Evolutionary conservation across 176 grass and related monocot genomes (phyloP).

Genomic region (Rhynchospora pubera): DNA sequence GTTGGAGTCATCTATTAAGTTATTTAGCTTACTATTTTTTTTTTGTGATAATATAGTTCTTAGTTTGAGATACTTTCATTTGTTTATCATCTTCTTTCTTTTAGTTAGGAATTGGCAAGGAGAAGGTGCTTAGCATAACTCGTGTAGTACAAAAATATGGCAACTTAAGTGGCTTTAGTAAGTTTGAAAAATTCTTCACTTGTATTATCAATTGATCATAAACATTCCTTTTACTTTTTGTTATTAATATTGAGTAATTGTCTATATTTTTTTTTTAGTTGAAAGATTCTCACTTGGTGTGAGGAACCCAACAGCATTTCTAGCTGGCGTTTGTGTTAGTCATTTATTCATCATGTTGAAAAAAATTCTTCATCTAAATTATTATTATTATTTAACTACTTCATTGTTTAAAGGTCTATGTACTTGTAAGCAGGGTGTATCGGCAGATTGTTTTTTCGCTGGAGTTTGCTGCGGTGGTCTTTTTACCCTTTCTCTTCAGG

Average conservation of each 20-base stretch:
- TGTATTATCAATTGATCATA: neutral
- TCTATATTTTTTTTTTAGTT: conserved; percentile 34
- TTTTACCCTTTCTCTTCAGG: conserved; percentile 85
- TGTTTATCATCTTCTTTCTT: conserved; percentile 23
- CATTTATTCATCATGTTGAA: conserved; percentile 14
- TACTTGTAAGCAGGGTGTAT: conserved; percentile 52
- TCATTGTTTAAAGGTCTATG: conserved; percentile 17
- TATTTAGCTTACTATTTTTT: neutral
- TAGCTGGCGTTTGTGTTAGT: conserved; percentile 75
- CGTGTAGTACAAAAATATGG: conserved; percentile 61
- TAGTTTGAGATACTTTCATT: neutral
- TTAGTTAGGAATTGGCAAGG: conserved; percentile 80
- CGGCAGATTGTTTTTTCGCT: conserved; percentile 67
- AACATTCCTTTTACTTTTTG: neutral
- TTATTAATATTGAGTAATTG: conserved; percentile 12
- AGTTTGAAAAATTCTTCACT: conserved; percentile 11
- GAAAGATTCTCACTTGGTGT: conserved; percentile 71
- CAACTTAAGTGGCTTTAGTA: conserved; percentile 90
- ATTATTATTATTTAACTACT: neutral
- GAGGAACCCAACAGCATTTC: conserved; percentile 73
- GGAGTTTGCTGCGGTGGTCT: conserved; percentile 79
- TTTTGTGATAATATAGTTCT: neutral
- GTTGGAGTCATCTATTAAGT: conserved; percentile 27
- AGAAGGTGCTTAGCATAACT: conserved; percentile 49
- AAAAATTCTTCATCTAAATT: neutral